phyloP scores from a whole-genome alignment of 176 grass and related monocot species.

The Musa troglodytarum region DNA sequence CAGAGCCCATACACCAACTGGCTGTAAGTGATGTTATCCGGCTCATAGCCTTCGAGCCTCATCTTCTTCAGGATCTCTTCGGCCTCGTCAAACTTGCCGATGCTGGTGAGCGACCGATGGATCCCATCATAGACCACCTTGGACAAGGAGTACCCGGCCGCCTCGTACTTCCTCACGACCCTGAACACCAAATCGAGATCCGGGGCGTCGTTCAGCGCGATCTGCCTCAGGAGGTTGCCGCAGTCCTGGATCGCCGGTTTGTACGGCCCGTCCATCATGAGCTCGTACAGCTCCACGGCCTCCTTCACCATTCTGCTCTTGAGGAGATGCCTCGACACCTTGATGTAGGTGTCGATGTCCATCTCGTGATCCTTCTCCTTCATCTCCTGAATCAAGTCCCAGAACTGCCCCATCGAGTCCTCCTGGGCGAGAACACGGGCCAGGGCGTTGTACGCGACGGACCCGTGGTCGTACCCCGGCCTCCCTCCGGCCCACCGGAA shows the following conservation, averaged over 20 bases:
- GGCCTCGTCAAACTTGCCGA: slow-evolving; percentile 56
- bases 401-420: slow-evolving; percentile 51
- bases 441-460: slow-evolving; percentile 64
- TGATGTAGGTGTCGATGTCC: slow-evolving; percentile 84
- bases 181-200: slow-evolving; percentile 62
- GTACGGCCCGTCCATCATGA: slow-evolving; percentile 90
- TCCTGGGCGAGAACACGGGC: slow-evolving; percentile 48
- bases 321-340: slow-evolving; percentile 60
- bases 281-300: slow-evolving; percentile 67
- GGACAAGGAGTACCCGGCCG: slow-evolving; percentile 34
- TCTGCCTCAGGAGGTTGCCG: slow-evolving; percentile 54
- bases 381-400: slow-evolving; percentile 54
- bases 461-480: slow-evolving; percentile 33
- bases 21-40: slow-evolving; percentile 85
- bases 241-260: slow-evolving; percentile 57
- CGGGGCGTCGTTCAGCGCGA: slow-evolving; percentile 29
- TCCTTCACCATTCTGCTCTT: slow-evolving; percentile 56
- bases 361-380: slow-evolving; percentile 43
- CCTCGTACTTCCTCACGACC: slow-evolving; percentile 58
- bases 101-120: slow-evolving; percentile 63
- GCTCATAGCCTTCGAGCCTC: slow-evolving; percentile 48
- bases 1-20: slow-evolving; percentile 76
- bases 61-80: slow-evolving; percentile 46
- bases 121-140: slow-evolving; percentile 76
- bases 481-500: slow-evolving; percentile 52